Percentiles rank a stretch among this genome's conserved stretches.
phyloP scores from a whole-genome alignment of 108 stramenopile species.

The Nitzschia sp. region DNA sequence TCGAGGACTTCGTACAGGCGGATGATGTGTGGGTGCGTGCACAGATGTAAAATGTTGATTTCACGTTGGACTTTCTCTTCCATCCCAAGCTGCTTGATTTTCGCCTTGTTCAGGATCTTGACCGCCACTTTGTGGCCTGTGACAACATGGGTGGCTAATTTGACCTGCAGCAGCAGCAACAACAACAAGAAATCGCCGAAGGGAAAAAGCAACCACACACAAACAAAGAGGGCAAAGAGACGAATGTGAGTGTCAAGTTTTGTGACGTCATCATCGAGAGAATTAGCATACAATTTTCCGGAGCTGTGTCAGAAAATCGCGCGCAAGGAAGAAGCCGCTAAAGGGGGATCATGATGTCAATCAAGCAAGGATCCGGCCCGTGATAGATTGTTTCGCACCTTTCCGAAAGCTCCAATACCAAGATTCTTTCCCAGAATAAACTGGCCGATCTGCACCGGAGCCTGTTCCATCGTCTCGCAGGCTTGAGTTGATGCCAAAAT shows the following conservation, averaged over 20 bases:
- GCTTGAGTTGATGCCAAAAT: neutral
- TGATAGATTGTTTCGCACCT: constrained; percentile 45
- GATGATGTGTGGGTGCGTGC: constrained; percentile 99
- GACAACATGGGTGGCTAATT: constrained; percentile 96
- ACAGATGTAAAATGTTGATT: constrained; percentile 98
- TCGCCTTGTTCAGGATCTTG: constrained; percentile 98
- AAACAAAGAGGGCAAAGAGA: neutral
- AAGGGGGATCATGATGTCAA: constrained; percentile 5
- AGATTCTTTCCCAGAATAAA: constrained; percentile 98
- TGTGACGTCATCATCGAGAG: constrained; percentile 35
- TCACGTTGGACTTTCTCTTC: constrained; percentile 99
- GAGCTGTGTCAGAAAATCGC: constrained; percentile 20
- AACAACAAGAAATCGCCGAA: no score
- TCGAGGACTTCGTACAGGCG: constrained; percentile 97
- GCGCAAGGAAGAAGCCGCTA: constrained; percentile 2
- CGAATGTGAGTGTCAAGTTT: constrained; percentile 9
- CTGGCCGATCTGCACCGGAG: constrained; percentile 94
- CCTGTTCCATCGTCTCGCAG: constrained; percentile 69
- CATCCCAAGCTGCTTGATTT: constrained; percentile 98
- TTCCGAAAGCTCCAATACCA: constrained; percentile 99
- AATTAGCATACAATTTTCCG: constrained; percentile 23
- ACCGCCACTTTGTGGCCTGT: constrained; percentile 99
- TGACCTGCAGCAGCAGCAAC: constrained; percentile 54
- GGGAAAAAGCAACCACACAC: neutral
- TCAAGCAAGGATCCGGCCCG: neutral